Conservation (phyloP, 768 basidiomycete species). For the Tephrocybe rancida region DNA sequence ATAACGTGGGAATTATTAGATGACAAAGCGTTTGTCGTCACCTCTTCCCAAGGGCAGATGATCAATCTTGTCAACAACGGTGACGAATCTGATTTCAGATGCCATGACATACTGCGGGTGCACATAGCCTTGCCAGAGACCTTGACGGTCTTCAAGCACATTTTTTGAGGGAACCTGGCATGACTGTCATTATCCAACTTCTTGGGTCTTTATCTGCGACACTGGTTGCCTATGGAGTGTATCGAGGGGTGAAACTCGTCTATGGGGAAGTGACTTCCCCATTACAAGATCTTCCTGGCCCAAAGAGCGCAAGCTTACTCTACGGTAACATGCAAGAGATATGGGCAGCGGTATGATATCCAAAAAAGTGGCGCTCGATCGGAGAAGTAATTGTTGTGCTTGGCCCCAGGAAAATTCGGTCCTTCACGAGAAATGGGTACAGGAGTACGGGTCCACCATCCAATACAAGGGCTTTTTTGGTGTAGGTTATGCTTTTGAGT, state of each 20-base stretch:
- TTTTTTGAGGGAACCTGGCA: background rate
- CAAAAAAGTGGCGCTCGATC: background rate
- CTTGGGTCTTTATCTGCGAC: constrained; percentile 22
- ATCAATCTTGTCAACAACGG: no score
- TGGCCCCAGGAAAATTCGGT: constrained; percentile 35
- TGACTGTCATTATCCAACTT: constrained; percentile 12
- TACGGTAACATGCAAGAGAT: constrained; percentile 53
- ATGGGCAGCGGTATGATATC: constrained; percentile 36
- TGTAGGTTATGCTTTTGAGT: constrained; percentile 40
- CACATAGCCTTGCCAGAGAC: no score
- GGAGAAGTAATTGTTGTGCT: background rate
- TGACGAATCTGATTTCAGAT: no score
- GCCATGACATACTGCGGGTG: no score
- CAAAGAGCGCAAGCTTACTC: constrained; percentile 44
- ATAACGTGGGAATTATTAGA: no score
- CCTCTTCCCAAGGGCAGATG: no score
- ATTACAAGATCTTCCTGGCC: constrained; percentile 54
- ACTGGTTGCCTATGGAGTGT: constrained; percentile 28
- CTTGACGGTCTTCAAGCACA: no score
- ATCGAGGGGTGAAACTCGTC: constrained; percentile 34
- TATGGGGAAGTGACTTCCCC: constrained; percentile 41
- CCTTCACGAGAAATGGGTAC: constrained; percentile 20
- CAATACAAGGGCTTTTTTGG: constrained; percentile 35
- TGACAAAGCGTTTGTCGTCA: no score
- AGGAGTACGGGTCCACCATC: constrained; percentile 18